A percentile compares a stretch with the other conserved stretches of the same genome.
Evolutionary conservation across 805 yeast genomes (phyloP).

Genomic region (Wickerhamomyces hampshirensis): DNA sequence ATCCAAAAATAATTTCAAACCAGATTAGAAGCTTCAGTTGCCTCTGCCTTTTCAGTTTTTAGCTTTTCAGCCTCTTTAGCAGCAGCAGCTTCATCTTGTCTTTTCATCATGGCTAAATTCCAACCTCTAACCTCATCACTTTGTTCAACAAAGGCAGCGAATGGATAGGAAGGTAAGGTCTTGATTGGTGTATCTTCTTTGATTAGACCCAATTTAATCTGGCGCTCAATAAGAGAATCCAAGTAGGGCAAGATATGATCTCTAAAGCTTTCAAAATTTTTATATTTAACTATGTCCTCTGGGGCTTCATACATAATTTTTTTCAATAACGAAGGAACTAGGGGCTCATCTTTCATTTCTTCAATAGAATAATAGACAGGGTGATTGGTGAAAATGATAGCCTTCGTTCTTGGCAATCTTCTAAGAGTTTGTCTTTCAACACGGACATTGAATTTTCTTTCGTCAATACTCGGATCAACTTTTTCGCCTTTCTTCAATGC

Average conservation of each 20-base stretch:
- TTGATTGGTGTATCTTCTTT: conserved; percentile 49
- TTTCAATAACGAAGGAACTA: conserved; percentile 60
- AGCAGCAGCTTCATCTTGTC: conserved; percentile 20
- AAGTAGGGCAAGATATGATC: conserved; percentile 57
- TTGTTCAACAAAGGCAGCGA: conserved; percentile 47
- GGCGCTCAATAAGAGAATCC: conserved; percentile 53
- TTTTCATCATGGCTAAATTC: conserved; percentile 28
- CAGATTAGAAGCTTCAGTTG: not conserved
- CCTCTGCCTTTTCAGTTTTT: conserved; percentile 5
- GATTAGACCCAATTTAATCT: conserved; percentile 51
- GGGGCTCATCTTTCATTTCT: conserved; percentile 78
- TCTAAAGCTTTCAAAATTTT: conserved; percentile 52
- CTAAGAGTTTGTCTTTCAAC: conserved; percentile 72
- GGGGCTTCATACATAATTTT: conserved; percentile 66
- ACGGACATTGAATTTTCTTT: conserved; percentile 57
- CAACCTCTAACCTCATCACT: conserved; percentile 37
- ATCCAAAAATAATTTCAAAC: no score
- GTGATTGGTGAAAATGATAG: conserved; percentile 70
- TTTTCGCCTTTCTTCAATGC: conserved; percentile 41
- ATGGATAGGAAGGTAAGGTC: conserved; percentile 58
- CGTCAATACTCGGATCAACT: conserved; percentile 38
- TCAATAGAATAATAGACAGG: conserved; percentile 76
- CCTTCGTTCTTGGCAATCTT: conserved; percentile 57
- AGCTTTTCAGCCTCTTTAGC: conserved; percentile 9
- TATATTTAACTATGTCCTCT: conserved; percentile 58